Evolutionary conservation across 2,329 filamentous ascomycete genomes (phyloP).

Genomic region (Aspergillus quadricinctus): DNA sequence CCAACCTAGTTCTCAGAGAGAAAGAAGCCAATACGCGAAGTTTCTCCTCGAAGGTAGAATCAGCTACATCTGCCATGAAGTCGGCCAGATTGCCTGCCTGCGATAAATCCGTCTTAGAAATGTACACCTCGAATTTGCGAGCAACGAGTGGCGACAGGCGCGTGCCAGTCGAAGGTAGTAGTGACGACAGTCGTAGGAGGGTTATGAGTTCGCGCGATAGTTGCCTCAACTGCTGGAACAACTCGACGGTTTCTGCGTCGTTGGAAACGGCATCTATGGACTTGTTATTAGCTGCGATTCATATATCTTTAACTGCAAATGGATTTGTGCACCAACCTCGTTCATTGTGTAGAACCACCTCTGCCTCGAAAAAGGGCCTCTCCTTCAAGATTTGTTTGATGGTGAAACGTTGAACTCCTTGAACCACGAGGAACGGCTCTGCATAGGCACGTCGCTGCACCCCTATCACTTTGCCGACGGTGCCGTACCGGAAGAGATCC

Average conservation of each 20-base stretch:
- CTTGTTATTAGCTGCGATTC: neutral
- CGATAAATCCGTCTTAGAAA: slow-evolving; percentile 71
- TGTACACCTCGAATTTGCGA: slow-evolving; percentile 80
- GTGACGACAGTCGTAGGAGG: slow-evolving; percentile 75
- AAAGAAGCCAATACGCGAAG: slow-evolving; percentile 78
- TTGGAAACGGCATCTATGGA: slow-evolving; percentile 38
- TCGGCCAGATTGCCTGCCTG: slow-evolving; percentile 87
- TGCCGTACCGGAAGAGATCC: slow-evolving; percentile 79
- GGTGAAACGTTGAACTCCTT: slow-evolving; percentile 73
- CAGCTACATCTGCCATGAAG: slow-evolving; percentile 92
- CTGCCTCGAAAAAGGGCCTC: slow-evolving; percentile 80
- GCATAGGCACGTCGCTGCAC: slow-evolving; percentile 70
- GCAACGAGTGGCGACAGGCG: slow-evolving; percentile 79
- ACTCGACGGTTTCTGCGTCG: slow-evolving; percentile 62
- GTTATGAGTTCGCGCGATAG: slow-evolving; percentile 82
- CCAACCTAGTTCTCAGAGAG: slow-evolving; percentile 71
- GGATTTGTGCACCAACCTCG: slow-evolving; percentile 47
- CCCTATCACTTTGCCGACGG: slow-evolving; percentile 71
- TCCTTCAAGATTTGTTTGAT: slow-evolving; percentile 72
- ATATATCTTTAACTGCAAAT: neutral
- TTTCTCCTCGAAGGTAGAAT: slow-evolving; percentile 86
- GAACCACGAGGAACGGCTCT: slow-evolving; percentile 79
- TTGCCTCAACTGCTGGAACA: slow-evolving; percentile 77
- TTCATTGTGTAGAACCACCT: slow-evolving; percentile 68
- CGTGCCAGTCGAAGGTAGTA: slow-evolving; percentile 68